Evolutionary conservation across 2,329 filamentous ascomycete species (phyloP).

Genomic region (Fusarium sp.): DNA sequence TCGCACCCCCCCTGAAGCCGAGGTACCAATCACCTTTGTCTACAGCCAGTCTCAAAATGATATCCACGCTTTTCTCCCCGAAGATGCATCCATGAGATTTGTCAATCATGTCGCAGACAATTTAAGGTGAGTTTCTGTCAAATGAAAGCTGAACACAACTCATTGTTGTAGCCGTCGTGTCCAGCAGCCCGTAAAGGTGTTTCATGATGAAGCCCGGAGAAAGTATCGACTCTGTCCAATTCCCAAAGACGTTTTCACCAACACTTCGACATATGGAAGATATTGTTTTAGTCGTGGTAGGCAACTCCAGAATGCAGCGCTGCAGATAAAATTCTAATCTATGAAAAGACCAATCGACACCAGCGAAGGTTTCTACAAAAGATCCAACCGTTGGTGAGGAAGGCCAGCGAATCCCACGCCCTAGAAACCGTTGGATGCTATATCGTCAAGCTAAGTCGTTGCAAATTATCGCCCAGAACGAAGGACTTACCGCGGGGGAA

Average conservation of each 20-base stretch:
- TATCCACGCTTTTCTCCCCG: conserved; percentile 46
- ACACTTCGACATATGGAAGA: conserved; percentile 28
- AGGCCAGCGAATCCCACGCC: conserved; percentile 43
- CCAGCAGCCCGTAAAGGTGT: conserved; percentile 46
- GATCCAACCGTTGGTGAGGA: not conserved
- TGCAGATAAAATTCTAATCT: not conserved
- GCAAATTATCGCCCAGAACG: conserved; percentile 40
- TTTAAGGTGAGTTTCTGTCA: conserved; percentile 39
- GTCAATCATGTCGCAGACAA: conserved; percentile 42
- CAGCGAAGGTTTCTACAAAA: not conserved
- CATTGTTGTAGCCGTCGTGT: conserved; percentile 34
- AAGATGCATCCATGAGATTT: conserved; percentile 31
- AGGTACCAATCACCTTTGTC: conserved; percentile 43
- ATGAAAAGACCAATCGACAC: not conserved
- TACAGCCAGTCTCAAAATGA: conserved; percentile 38
- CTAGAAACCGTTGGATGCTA: conserved; percentile 51
- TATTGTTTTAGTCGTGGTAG: conserved; percentile 42
- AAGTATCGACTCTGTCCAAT: conserved; percentile 48
- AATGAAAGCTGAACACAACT: not conserved
- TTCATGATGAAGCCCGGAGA: conserved; percentile 37
- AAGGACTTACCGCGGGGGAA: conserved; percentile 45
- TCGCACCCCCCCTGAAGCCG: conserved; percentile 16
- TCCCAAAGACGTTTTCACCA: conserved; percentile 19
- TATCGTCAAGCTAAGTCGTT: conserved; percentile 49
- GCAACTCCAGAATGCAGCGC: not conserved